Evolutionary conservation across 139 green algal species (phyloP).

Genomic region (Mesostigma viride): DNA sequence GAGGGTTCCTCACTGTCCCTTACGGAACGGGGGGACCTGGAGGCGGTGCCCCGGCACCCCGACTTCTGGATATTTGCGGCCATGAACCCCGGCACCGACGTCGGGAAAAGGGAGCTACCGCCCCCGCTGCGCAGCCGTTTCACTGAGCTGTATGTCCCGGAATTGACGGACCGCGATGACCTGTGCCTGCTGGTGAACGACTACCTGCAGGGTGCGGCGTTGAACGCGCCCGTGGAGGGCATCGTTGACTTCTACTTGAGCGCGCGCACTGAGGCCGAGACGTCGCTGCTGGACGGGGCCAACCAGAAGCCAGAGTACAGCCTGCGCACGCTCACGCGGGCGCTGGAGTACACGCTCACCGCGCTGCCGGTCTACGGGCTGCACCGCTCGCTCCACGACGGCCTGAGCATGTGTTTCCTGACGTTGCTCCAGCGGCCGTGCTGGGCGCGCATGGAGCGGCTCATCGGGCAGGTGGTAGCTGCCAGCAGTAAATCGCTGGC

Average conservation of each 20-base stretch:
- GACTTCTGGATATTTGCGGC: conserved; percentile 84
- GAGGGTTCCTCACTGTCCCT: conserved; percentile 48
- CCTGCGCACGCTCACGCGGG: conserved; percentile 81
- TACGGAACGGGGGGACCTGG: conserved; percentile 68
- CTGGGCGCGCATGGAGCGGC: conserved; percentile 43
- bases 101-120: conserved; percentile 89
- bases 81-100: conserved; percentile 96
- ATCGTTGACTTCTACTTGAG: conserved; percentile 89
- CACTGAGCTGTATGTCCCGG: conserved; percentile 84
- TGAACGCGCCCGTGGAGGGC: conserved; percentile 49
- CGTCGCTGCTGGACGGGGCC: conserved; percentile 55
- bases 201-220: conserved; percentile 51
- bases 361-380: conserved; percentile 72
- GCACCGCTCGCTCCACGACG: conserved; percentile 77
- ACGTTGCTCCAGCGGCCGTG: conserved; percentile 51
- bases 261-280: conserved; percentile 60
- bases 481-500: too few species aligned
- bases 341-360: conserved; percentile 70
- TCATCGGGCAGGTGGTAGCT: too few species aligned
- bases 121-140: conserved; percentile 73
- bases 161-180: conserved; percentile 66
- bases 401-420: conserved; percentile 83
- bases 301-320: conserved; percentile 78
- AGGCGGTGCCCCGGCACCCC: conserved; percentile 59
- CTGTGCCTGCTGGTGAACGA: conserved; percentile 57